A percentile compares a stretch with the other conserved stretches of the same genome.
These are phyloP conservation scores for Trichoderma harzianum DNA, from an alignment of 2,329 filamentous ascomycete species.

Conservation along the genomic window DNA sequence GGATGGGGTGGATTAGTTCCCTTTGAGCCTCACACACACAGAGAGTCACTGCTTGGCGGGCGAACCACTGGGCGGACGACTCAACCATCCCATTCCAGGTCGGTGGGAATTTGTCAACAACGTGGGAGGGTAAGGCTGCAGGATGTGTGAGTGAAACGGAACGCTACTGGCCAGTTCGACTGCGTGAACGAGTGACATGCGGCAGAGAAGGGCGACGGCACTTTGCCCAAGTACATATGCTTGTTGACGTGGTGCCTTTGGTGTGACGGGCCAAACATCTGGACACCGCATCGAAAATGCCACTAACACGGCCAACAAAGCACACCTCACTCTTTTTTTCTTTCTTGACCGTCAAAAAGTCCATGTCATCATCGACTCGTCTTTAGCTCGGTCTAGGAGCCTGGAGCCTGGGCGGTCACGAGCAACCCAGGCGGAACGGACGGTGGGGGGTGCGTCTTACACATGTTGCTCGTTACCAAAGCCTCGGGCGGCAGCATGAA, in stretches of 20 bases:
- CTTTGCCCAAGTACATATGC: background rate
- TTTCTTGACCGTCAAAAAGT: background rate
- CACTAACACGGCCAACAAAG: background rate
- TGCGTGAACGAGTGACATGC: background rate
- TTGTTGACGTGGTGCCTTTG: background rate
- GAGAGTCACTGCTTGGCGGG: background rate
- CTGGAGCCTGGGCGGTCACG: slow-evolving; percentile 1
- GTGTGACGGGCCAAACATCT: background rate
- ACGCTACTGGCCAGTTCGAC: background rate
- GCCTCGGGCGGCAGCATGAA: slow-evolving; percentile 1
- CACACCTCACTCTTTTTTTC: background rate
- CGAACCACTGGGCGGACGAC: background rate
- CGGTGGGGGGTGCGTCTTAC: slow-evolving; percentile 1
- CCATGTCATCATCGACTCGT: slow-evolving; percentile 8
- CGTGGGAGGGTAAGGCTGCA: slow-evolving; percentile 16
- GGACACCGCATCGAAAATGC: background rate
- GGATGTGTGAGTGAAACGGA: slow-evolving; percentile 5
- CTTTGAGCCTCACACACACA: background rate
- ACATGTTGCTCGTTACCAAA: background rate
- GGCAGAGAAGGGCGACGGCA: background rate
- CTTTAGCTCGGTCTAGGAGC: background rate
- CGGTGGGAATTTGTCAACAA: background rate
- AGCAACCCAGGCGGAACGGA: background rate
- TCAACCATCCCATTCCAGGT: background rate
- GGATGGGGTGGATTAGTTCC: background rate